These are phyloP conservation scores for Acanthamoeba royreba DNA, from an alignment of 208 protist species.

Conservation along the genomic window DNA sequence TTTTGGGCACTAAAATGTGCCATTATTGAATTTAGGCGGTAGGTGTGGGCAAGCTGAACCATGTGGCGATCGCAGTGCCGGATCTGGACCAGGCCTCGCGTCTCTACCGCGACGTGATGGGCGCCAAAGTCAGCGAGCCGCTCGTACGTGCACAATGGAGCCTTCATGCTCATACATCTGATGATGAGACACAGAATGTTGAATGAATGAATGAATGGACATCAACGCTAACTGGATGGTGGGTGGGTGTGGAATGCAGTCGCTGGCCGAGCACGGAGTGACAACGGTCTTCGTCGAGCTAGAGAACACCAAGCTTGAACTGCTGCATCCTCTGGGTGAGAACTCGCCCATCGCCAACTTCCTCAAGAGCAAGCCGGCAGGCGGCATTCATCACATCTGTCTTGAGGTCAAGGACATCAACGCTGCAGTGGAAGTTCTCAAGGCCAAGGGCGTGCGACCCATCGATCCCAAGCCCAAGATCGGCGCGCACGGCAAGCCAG, in stretches of 20 bases:
- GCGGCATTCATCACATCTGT: slow-evolving; percentile 93
- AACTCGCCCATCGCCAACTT: slow-evolving; percentile 88
- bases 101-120: slow-evolving; percentile 84
- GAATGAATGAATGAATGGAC: not conserved
- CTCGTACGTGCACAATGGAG: slow-evolving; percentile 53
- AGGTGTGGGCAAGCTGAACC: slow-evolving; percentile 87
- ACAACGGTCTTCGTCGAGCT: slow-evolving; percentile 90
- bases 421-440: slow-evolving; percentile 74
- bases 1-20: not conserved
- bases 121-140: slow-evolving; percentile 84
- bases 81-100: slow-evolving; percentile 72
- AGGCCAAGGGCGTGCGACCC: slow-evolving; percentile 78
- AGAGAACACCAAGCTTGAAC: slow-evolving; percentile 89
- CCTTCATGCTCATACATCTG: not conserved
- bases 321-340: slow-evolving; percentile 87
- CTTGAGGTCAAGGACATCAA: slow-evolving; percentile 82
- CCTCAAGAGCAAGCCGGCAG: slow-evolving; percentile 86
- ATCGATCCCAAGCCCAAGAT: slow-evolving; percentile 88
- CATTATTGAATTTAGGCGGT: not conserved
- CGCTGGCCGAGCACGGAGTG: slow-evolving; percentile 88
- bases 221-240: not conserved
- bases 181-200: not conserved
- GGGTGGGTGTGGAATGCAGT: slow-evolving; percentile 43
- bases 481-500: slow-evolving; percentile 91
- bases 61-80: slow-evolving; percentile 92